phyloP scores from a whole-genome alignment of 208 protist species.

The Leishmania martiniquensis region DNA sequence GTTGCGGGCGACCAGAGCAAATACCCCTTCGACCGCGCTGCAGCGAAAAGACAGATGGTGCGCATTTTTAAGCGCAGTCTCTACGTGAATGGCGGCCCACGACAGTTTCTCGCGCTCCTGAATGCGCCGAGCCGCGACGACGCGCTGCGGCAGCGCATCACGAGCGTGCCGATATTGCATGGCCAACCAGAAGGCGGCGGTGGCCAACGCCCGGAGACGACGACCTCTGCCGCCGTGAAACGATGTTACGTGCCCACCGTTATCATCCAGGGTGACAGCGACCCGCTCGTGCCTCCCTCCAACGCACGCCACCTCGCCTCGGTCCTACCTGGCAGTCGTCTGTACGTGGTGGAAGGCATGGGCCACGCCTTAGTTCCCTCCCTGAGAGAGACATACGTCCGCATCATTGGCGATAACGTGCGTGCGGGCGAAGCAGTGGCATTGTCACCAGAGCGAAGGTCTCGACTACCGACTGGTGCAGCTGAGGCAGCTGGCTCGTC shows the following conservation, averaged over 20 bases:
- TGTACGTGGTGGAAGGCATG: slow-evolving; percentile 54
- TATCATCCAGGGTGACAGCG: slow-evolving; percentile 71
- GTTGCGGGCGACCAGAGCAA: slow-evolving; percentile 37
- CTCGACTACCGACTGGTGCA: not conserved
- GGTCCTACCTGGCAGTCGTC: slow-evolving; percentile 40
- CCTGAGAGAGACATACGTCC: slow-evolving; percentile 26
- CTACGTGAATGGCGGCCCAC: slow-evolving; percentile 42
- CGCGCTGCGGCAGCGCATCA: slow-evolving; percentile 35
- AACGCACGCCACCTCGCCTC: slow-evolving; percentile 54
- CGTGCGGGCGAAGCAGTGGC: slow-evolving; percentile 24
- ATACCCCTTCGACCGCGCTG: slow-evolving; percentile 44
- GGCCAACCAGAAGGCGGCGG: not conserved
- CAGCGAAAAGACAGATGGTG: slow-evolving; percentile 32
- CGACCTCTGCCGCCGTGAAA: not conserved
- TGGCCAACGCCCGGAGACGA: not conserved
- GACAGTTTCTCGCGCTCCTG: slow-evolving; percentile 69
- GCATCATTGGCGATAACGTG: slow-evolving; percentile 34
- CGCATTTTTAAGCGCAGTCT: slow-evolving; percentile 51
- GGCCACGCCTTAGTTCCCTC: slow-evolving; percentile 66
- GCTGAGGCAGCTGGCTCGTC: slow-evolving; percentile 5
- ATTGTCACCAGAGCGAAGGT: slow-evolving; percentile 1
- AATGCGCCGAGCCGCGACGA: slow-evolving; percentile 39
- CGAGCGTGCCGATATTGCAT: slow-evolving; percentile 11
- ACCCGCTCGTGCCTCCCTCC: slow-evolving; percentile 48
- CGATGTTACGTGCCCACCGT: slow-evolving; percentile 59